Conservation (phyloP, 805 yeast genomes). For the Clavispora phyllophila region DNA sequence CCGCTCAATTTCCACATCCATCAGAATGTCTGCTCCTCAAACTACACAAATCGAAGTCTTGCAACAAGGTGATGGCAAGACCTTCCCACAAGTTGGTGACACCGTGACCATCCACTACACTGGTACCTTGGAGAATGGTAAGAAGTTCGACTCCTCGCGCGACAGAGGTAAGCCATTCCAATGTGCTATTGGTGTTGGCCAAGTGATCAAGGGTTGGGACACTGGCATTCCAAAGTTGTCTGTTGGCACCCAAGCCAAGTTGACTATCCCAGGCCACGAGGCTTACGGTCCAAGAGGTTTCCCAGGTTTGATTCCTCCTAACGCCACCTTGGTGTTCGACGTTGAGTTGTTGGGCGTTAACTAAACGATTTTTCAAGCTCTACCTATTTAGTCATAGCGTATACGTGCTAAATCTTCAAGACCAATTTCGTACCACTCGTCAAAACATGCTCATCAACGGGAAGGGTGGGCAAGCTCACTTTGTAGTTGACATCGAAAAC, state of each 20-base stretch:
- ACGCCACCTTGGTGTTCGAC: conserved; percentile 85
- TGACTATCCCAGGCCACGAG: conserved; percentile 88
- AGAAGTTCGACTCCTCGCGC: conserved; percentile 91
- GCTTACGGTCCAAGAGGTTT: conserved; percentile 94
- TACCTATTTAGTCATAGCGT: background rate
- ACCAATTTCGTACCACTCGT: background rate
- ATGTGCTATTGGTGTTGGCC: conserved; percentile 91
- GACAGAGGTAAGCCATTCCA: conserved; percentile 96
- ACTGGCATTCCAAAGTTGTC: conserved; percentile 89
- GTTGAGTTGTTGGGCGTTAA: conserved; percentile 65
- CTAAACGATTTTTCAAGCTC: conserved; percentile 17
- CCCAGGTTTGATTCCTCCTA: conserved; percentile 96
- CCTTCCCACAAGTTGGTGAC: conserved; percentile 85
- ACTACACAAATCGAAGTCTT: conserved; percentile 39
- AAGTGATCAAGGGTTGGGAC: conserved; percentile 96
- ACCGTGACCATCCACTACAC: conserved; percentile 90
- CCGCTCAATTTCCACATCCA: conserved; percentile 5
- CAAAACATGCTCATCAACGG: conserved; percentile 15
- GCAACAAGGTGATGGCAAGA: conserved; percentile 74
- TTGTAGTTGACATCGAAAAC: conserved; percentile 68
- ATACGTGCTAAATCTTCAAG: background rate
- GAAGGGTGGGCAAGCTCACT: conserved; percentile 48
- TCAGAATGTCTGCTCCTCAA: conserved; percentile 34
- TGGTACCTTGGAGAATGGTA: conserved; percentile 93
- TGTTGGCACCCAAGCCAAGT: conserved; percentile 86